A percentile compares a stretch with the other conserved stretches of the same genome.
These are phyloP conservation scores for Tricholoma sp. DNA, from an alignment of 768 basidiomycete species.

Conservation along the genomic window DNA sequence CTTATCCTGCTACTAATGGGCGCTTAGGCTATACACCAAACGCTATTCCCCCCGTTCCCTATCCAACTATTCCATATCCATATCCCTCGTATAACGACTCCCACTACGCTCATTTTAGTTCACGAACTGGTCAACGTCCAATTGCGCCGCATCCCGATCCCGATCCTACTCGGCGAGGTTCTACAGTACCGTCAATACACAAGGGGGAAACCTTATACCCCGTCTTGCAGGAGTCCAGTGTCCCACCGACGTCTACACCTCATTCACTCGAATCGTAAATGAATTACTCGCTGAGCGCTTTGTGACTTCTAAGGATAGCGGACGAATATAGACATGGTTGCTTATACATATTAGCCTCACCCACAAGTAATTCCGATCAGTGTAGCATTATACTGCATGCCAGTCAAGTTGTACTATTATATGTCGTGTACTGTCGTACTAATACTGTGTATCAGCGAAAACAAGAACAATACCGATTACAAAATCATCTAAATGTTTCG, in stretches of 20 bases:
- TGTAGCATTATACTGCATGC: not conserved
- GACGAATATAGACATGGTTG: not conserved
- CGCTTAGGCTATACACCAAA: not conserved
- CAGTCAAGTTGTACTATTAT: not conserved
- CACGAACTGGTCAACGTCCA: slow-evolving; percentile 3
- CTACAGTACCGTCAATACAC: slow-evolving; percentile 5
- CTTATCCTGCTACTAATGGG: not conserved
- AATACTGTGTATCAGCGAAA: not conserved
- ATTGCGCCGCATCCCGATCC: slow-evolving; percentile 6
- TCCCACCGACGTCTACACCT: not conserved
- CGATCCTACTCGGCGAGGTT: slow-evolving; percentile 3
- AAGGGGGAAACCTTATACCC: slow-evolving; percentile 15
- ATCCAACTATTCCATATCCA: slow-evolving; percentile 7
- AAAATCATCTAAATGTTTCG: too few species aligned
- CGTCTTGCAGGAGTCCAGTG: slow-evolving; percentile 9
- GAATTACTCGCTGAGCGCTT: not conserved
- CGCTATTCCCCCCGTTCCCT: not conserved
- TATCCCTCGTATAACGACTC: slow-evolving; percentile 13
- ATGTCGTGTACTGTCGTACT: not conserved
- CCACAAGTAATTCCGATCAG: not conserved
- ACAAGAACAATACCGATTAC: not conserved
- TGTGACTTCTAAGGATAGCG: not conserved
- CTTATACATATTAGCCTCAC: not conserved
- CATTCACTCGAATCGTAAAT: slow-evolving; percentile 12
- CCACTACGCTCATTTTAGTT: slow-evolving; percentile 13